Conservation (phyloP, 2,329 filamentous ascomycete genomes). For the Biscogniauxia mediterranea region DNA sequence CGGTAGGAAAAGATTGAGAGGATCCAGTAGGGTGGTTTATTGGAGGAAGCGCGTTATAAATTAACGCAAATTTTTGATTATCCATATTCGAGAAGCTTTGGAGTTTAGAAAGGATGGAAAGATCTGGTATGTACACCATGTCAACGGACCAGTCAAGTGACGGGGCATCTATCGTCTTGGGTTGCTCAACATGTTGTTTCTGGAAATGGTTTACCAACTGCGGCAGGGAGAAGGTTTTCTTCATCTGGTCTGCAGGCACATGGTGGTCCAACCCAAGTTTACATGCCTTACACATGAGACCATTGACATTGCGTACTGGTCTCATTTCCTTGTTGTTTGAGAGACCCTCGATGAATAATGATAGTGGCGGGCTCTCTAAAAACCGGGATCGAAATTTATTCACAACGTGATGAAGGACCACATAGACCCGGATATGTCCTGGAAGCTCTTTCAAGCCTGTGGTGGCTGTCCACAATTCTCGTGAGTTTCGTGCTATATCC, state of each 20-base stretch:
- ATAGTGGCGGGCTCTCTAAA: constrained; percentile 53
- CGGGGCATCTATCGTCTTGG: constrained; percentile 19
- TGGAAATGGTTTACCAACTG: constrained; percentile 61
- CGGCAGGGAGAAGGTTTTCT: constrained; percentile 52
- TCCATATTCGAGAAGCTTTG: constrained; percentile 30
- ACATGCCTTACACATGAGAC: constrained; percentile 56
- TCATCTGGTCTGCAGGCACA: constrained; percentile 29
- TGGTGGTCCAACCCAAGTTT: constrained; percentile 35
- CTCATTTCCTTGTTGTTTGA: constrained; percentile 57
- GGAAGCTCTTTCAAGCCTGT: constrained; percentile 60
- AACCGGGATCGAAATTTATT: constrained; percentile 58
- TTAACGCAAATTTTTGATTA: constrained; percentile 33
- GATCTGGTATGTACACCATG: constrained; percentile 45
- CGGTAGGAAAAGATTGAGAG: background rate
- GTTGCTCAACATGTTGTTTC: constrained; percentile 37
- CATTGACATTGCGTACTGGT: constrained; percentile 52
- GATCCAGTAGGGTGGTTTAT: constrained; percentile 25
- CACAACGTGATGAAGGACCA: constrained; percentile 62
- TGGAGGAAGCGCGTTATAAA: constrained; percentile 40
- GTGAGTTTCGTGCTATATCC: constrained; percentile 52
- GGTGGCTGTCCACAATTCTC: constrained; percentile 62
- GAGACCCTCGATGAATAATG: constrained; percentile 58
- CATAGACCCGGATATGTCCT: constrained; percentile 59
- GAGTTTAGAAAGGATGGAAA: constrained; percentile 32
- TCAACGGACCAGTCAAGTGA: constrained; percentile 44